Base-by-base conservation (phyloP, 2,329 filamentous ascomycete genomes). In the Thelonectria blattea region DNA sequence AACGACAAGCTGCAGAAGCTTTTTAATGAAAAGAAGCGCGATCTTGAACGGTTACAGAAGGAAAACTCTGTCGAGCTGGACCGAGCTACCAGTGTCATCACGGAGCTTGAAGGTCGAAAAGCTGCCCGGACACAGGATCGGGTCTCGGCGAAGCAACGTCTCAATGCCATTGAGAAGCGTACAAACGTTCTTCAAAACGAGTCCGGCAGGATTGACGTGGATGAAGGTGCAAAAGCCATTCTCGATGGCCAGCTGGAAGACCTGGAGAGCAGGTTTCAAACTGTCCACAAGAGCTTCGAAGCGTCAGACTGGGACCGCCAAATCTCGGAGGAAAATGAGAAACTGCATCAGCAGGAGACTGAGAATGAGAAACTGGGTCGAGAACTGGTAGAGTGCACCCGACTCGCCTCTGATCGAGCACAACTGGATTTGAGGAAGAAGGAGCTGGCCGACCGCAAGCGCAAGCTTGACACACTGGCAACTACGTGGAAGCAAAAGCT, bases 311-410 rank as follows among this genome's bases (percentile, higher is more conserved):
- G 89, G 80, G 93, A 97, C 63, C 79, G 80, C 27, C 87, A 90
- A 64, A 83, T 97, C 18, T 83, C 88, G 47, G 80, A 86, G 32
- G 85, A 88, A 53, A 89, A 92, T 52, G 76, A 81, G 14, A 84
- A 87, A 63, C 80, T 96, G 11, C 85, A 86, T 62, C 81, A 84
- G 45, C 77, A 96, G 2, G 92, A 97, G 69, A 86, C 85, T 18
- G 87, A 90, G 68, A 89, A 85, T 60, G 87, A 91, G 37, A 87
- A 83, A 66, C 82, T 98, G 27, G 89, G 90, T 46, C 80, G 84
- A n/a, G 94, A 98, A 72, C 85, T 97, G 37, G 85, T 93, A 9
- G 90, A 96, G 69, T 92, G 90, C 60, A 96, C 91, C 2, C 88
- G 89, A 58, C 85, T 91, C 58, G 92, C 93, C 6, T 88, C 89